Percentiles rank a stretch among this genome's conserved stretches.
Evolutionary conservation across 768 basidiomycete genomes (phyloP).

Genomic region (Rubroboletus pulcherrimus): DNA sequence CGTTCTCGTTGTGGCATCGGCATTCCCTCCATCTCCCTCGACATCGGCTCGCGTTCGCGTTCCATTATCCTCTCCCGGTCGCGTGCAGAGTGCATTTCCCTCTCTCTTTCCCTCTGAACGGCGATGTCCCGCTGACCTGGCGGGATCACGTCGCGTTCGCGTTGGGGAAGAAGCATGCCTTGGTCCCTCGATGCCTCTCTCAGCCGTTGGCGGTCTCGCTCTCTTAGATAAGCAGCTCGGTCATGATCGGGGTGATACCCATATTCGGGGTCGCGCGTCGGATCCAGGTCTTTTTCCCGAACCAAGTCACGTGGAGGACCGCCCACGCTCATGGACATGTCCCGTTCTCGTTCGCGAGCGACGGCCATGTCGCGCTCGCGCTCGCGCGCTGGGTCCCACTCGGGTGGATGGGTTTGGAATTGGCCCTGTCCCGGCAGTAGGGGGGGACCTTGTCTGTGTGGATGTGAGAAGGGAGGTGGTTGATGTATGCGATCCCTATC

Average conservation of each 20-base stretch:
- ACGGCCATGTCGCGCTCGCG: slow-evolving; percentile 20
- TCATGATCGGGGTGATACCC: slow-evolving; percentile 23
- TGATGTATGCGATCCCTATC: slow-evolving; percentile 30
- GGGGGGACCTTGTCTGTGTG: slow-evolving; percentile 17
- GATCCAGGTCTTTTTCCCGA: slow-evolving; percentile 25
- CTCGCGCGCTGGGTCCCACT: slow-evolving; percentile 27
- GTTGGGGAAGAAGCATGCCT: slow-evolving; percentile 18
- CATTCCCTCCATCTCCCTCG: slow-evolving; percentile 24
- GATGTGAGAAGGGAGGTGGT: slow-evolving; percentile 18
- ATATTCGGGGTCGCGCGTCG: slow-evolving; percentile 23
- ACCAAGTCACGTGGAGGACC: slow-evolving; percentile 23
- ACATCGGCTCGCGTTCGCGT: slow-evolving; percentile 21
- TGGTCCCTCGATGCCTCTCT: slow-evolving; percentile 21
- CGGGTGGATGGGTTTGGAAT: slow-evolving; percentile 28
- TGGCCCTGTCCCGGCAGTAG: slow-evolving; percentile 31
- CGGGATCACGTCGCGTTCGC: slow-evolving; percentile 21
- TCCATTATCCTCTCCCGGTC: slow-evolving; percentile 25
- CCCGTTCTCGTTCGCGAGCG: slow-evolving; percentile 23
- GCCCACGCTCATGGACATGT: slow-evolving; percentile 12
- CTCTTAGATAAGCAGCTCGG: slow-evolving; percentile 19
- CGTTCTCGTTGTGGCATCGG: slow-evolving; percentile 23
- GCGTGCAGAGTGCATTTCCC: slow-evolving; percentile 14
- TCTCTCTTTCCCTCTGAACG: slow-evolving; percentile 25
- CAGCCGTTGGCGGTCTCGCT: slow-evolving; percentile 21
- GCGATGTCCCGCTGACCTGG: slow-evolving; percentile 19